Conservation (phyloP, 192 early-diverging fungal genomes). For the Coemansia sp. region DNA sequence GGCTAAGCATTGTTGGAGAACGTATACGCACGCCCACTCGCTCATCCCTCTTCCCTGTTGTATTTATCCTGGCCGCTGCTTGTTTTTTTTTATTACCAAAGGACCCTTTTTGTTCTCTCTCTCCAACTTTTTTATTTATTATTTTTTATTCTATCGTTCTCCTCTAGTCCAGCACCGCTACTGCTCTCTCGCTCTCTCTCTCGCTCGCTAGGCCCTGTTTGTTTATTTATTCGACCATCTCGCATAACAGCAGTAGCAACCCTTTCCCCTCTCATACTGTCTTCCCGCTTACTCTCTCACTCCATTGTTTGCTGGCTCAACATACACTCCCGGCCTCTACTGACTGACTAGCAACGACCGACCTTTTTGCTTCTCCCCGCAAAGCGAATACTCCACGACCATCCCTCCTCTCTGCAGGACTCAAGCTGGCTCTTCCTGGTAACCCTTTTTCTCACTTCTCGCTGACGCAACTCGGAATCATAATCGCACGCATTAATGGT, state of each 20-base stretch:
- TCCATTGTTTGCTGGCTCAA: conserved; percentile 12
- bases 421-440: conserved; percentile 5
- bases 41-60: conserved; percentile 23
- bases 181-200: background rate
- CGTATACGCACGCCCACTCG: conserved; percentile 32
- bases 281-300: background rate
- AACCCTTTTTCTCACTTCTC: background rate
- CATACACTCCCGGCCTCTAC: background rate
- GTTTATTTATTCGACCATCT: background rate
- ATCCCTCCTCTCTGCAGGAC: conserved; percentile 2
- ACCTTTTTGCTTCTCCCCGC: background rate
- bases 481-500: conserved; percentile 12
- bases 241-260: conserved; percentile 11
- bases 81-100: conserved; percentile 28
- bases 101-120: conserved; percentile 26
- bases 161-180: background rate
- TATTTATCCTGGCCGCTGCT: conserved; percentile 17
- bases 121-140: conserved; percentile 16
- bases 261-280: background rate
- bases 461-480: conserved; percentile 13
- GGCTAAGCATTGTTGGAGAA: conserved; percentile 35
- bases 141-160: conserved; percentile 5
- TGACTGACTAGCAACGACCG: background rate
- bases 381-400: conserved; percentile 2
- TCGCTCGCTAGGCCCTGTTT: conserved; percentile 6